Percentiles rank a stretch among this genome's conserved stretches.
Conservation (phyloP, 331 rosid species). For the Arachis monticola region DNA sequence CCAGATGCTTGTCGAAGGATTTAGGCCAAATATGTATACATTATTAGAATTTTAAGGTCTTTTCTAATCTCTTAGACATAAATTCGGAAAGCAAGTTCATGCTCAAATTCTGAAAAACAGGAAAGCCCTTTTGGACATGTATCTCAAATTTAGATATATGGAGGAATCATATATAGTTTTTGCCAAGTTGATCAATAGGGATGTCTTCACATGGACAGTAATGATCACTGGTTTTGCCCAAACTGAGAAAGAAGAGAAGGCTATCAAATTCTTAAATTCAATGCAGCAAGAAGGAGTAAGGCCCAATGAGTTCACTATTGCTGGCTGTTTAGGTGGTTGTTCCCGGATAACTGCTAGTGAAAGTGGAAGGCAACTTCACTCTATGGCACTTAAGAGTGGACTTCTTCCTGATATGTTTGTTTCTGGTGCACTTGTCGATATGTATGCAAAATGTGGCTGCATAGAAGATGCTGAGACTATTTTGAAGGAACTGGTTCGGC, state of each 20-base stretch:
- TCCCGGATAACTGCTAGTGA: slow-evolving; percentile 55
- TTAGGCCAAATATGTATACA: slow-evolving; percentile 64
- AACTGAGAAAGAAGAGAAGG: slow-evolving; percentile 59
- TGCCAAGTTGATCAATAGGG: slow-evolving; percentile 46
- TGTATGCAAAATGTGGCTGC: slow-evolving; percentile 76
- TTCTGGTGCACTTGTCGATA: slow-evolving; percentile 61
- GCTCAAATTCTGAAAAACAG: slow-evolving; percentile 54
- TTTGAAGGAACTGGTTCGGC: slow-evolving; percentile 48
- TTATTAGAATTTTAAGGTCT: slow-evolving; percentile 62
- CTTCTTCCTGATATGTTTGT: slow-evolving; percentile 57
- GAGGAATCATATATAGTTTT: slow-evolving; percentile 56
- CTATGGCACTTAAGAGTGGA: slow-evolving; percentile 64
- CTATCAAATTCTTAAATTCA: slow-evolving; percentile 47
- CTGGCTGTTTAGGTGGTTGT: slow-evolving; percentile 70
- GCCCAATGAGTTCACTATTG: slow-evolving; percentile 66
- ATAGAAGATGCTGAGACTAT: slow-evolving; percentile 64
- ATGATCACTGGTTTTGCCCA: slow-evolving; percentile 57
- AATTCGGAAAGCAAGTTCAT: slow-evolving; percentile 68
- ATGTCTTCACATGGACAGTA: slow-evolving; percentile 68
- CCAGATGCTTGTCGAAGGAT: slow-evolving; percentile 60
- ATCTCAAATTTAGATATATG: slow-evolving; percentile 54
- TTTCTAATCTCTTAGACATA: slow-evolving; percentile 56
- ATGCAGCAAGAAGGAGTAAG: slow-evolving; percentile 66
- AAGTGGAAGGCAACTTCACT: slow-evolving; percentile 66
- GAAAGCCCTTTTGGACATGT: slow-evolving; percentile 68